These are phyloP conservation scores for Neotropicomus parvogracilis DNA, from an alignment of 1,284 basidiomycete genomes.

Conservation along the genomic window DNA sequence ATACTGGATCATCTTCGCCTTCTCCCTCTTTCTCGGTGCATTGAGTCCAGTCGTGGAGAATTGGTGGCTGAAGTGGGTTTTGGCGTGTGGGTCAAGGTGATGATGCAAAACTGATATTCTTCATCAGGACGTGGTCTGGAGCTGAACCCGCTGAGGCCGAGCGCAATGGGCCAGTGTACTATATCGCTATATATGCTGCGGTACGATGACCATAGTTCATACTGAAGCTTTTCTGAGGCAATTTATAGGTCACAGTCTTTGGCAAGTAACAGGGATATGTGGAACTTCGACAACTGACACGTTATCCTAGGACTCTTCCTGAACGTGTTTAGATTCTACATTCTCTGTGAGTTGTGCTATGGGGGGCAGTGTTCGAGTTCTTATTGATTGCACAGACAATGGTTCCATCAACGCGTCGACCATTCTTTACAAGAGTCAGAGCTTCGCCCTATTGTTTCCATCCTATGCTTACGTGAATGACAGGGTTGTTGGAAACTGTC, in stretches of 20 bases:
- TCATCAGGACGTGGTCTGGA: slow-evolving; percentile 62
- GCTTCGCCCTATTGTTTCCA: neutral
- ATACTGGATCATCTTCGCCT: slow-evolving; percentile 73
- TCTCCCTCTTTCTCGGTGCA: slow-evolving; percentile 61
- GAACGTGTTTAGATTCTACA: slow-evolving; percentile 63
- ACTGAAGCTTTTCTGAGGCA: slow-evolving; percentile 8
- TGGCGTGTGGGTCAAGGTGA: slow-evolving; percentile 1
- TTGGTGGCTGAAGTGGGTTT: slow-evolving; percentile 70
- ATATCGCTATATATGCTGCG: slow-evolving; percentile 73
- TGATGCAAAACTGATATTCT: slow-evolving; percentile 11
- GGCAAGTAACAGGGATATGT: slow-evolving; percentile 27
- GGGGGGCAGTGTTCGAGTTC: neutral
- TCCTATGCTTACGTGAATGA: slow-evolving; percentile 19
- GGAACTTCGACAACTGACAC: slow-evolving; percentile 7
- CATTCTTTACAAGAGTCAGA: slow-evolving; percentile 66
- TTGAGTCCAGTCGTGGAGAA: slow-evolving; percentile 78
- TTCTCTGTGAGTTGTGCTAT: slow-evolving; percentile 48
- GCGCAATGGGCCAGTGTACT: slow-evolving; percentile 60
- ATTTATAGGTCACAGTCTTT: slow-evolving; percentile 38
- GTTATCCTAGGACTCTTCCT: slow-evolving; percentile 52
- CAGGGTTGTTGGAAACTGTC: slow-evolving; percentile 76
- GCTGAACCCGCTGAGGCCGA: slow-evolving; percentile 37
- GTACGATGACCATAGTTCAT: slow-evolving; percentile 34
- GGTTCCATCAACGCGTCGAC: slow-evolving; percentile 70
- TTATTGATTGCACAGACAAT: slow-evolving; percentile 40